phyloP scores from a whole-genome alignment of 768 basidiomycete genomes.

The Naganishia antarctica region DNA sequence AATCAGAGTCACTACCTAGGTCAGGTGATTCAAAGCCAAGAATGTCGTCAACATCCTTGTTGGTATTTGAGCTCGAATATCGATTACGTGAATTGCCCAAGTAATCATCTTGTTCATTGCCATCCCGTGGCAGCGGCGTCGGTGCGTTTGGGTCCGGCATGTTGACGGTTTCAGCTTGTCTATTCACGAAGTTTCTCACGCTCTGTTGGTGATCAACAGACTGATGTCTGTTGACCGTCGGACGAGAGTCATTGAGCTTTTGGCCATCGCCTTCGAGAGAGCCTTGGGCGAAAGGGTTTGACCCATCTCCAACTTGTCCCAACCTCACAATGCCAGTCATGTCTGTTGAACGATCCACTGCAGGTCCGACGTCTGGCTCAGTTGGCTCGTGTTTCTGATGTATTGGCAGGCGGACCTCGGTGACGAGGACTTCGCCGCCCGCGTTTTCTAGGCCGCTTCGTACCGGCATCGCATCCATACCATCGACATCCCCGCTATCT shows the following conservation, averaged over 20 bases:
- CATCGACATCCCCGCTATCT: background rate
- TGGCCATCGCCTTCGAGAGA: background rate
- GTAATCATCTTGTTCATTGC: constrained; percentile 15
- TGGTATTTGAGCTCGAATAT: background rate
- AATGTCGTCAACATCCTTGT: background rate
- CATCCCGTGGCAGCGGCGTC: constrained; percentile 29
- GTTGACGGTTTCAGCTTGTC: constrained; percentile 40
- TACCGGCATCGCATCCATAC: no score
- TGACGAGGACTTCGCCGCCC: background rate
- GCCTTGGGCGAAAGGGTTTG: background rate
- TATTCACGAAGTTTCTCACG: constrained; percentile 30
- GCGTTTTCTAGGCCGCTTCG: background rate
- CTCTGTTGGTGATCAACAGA: constrained; percentile 22
- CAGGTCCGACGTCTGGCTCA: constrained; percentile 21
- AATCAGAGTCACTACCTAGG: constrained; percentile 19
- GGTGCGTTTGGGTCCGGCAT: constrained; percentile 45
- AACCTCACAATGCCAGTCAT: constrained; percentile 20
- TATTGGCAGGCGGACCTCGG: background rate
- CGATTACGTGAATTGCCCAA: constrained; percentile 1
- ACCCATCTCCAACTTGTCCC: background rate
- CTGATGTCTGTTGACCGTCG: constrained; percentile 10
- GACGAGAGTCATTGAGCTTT: background rate
- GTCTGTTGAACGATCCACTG: background rate
- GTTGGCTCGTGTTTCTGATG: constrained; percentile 3
- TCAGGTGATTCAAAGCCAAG: background rate